Evolutionary conservation across 768 basidiomycete genomes (phyloP).

Genomic region (Auricularia sp.): DNA sequence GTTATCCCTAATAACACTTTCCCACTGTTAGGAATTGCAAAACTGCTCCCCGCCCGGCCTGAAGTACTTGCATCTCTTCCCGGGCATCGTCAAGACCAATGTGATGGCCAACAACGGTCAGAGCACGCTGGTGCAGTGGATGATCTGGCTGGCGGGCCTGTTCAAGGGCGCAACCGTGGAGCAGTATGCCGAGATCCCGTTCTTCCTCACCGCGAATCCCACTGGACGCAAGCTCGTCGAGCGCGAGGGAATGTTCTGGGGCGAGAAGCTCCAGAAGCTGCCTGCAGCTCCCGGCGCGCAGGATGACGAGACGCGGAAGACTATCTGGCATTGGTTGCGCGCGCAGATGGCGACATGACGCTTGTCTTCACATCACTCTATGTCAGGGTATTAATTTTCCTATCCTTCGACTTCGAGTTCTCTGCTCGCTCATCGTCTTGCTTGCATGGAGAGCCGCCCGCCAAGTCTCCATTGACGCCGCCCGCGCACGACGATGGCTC

Average conservation of each 20-base stretch:
- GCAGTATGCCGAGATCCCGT: background rate
- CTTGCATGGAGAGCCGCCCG: too few relatives aligned
- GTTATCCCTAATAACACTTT: background rate
- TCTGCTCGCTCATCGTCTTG: too few relatives aligned
- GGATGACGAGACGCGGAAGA: background rate
- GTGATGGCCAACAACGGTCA: background rate
- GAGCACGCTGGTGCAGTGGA: background rate
- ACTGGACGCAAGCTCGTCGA: background rate
- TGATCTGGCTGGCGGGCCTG: background rate
- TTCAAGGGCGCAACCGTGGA: background rate
- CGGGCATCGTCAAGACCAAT: background rate
- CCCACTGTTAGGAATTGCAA: background rate
- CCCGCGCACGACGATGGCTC: too few relatives aligned
- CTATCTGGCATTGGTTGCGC: background rate
- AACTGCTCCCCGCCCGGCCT: background rate
- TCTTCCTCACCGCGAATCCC: background rate
- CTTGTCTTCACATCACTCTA: background rate
- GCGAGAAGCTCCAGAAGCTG: background rate
- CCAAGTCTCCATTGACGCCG: too few relatives aligned
- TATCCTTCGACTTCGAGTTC: too few relatives aligned
- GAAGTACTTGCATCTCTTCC: background rate
- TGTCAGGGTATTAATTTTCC: too few relatives aligned
- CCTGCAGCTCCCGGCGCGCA: background rate
- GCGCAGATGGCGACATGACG: background rate
- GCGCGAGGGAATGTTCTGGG: background rate